Conservation (phyloP, 768 basidiomycete genomes). For the Agaricus subrufescens region DNA sequence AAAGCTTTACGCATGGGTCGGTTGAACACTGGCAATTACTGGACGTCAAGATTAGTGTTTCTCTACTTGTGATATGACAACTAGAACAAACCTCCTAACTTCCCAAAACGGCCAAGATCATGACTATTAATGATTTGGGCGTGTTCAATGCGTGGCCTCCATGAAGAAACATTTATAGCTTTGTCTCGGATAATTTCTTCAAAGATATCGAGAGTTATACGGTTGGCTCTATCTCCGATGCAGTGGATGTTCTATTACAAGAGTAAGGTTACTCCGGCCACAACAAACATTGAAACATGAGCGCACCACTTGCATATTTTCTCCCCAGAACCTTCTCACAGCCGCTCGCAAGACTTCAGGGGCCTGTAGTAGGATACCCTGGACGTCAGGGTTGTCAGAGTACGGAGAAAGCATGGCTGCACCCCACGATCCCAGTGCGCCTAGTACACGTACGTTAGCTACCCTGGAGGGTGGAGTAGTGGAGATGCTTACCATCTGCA, state of each 20-base stretch:
- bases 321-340: constrained; percentile 60
- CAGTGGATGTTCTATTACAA: constrained; percentile 76
- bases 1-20: constrained; percentile 75
- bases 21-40: constrained; percentile 93
- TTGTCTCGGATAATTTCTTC: constrained; percentile 50
- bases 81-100: constrained; percentile 58
- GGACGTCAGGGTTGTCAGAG: constrained; percentile 66
- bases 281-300: not conserved
- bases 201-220: constrained; percentile 78
- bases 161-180: constrained; percentile 34
- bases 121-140: constrained; percentile 77
- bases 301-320: constrained; percentile 82
- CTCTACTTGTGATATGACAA: not conserved
- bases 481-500: constrained; percentile 54
- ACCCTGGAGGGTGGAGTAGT: not conserved
- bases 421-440: constrained; percentile 90
- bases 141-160: constrained; percentile 86
- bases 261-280: not conserved
- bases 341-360: constrained; percentile 49
- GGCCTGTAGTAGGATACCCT: constrained; percentile 62
- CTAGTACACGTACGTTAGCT: constrained; percentile 24
- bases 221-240: constrained; percentile 87
- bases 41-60: not conserved
- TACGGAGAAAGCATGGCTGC: constrained; percentile 74
- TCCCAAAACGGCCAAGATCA: constrained; percentile 68